Percentiles rank a stretch among this genome's conserved stretches.
Evolutionary conservation across 179 eudicot genomes (phyloP).

Genomic region (Nepenthes alata): DNA sequence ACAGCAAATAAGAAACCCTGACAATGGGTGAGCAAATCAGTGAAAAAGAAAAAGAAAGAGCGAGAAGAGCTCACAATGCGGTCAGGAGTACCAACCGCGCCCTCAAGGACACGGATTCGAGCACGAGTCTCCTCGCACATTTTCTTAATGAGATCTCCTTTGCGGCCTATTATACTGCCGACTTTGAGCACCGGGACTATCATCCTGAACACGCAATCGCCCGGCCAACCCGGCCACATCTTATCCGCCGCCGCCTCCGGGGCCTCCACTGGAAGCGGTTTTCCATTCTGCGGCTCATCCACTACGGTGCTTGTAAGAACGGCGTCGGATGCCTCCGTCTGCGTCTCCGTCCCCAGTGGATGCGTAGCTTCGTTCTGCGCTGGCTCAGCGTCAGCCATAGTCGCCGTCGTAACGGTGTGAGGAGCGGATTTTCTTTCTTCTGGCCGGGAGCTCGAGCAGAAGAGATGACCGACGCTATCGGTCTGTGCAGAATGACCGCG

Average conservation of each 20-base stretch:
- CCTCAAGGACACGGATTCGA: slow-evolving; percentile 61
- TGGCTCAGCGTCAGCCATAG: neutral
- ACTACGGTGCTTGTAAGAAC: no score
- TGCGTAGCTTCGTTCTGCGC: no score
- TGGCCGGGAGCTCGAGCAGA: no score
- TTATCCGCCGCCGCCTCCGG: slow-evolving; percentile 9
- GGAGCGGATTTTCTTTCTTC: no score
- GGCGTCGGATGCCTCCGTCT: neutral
- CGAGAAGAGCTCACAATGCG: slow-evolving; percentile 40
- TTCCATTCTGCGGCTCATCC: no score
- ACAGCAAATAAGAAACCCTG: neutral
- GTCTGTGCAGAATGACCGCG: no score
- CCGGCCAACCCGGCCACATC: slow-evolving; percentile 86
- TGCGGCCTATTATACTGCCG: slow-evolving; percentile 70
- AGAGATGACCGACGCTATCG: no score
- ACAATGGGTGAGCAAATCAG: neutral
- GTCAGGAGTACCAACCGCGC: slow-evolving; percentile 45
- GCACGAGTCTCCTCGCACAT: slow-evolving; percentile 63
- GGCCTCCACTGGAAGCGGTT: neutral
- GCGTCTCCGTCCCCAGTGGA: no score
- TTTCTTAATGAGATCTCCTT: slow-evolving; percentile 68
- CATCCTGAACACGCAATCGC: slow-evolving; percentile 46
- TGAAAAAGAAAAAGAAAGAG: neutral
- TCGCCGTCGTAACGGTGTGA: no score
- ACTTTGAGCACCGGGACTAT: slow-evolving; percentile 57